Percentiles rank a stretch among this genome's conserved stretches.
These are phyloP conservation scores for Miamiensis avidus DNA, from an alignment of 169 alveolate genomes.

Conservation along the genomic window DNA sequence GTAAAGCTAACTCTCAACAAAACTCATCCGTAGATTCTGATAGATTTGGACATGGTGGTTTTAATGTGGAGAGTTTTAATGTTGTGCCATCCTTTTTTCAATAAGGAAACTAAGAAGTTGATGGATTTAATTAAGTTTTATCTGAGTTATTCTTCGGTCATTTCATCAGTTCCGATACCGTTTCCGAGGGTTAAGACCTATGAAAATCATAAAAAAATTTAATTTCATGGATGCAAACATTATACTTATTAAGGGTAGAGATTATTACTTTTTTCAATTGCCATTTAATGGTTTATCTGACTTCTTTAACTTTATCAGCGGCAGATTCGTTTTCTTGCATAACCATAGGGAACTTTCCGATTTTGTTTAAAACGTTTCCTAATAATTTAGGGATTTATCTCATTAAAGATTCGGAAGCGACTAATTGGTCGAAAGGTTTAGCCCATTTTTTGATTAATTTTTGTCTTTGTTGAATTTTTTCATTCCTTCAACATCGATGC, in stretches of 20 bases:
- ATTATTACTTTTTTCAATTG: conserved; percentile 96
- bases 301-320: conserved; percentile 96
- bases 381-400: conserved; percentile 99
- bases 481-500: conserved; percentile 97
- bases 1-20: not conserved
- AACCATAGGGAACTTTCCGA: conserved; percentile 99
- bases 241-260: too few species aligned
- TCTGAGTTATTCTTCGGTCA: conserved; percentile 98
- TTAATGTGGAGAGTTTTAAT: conserved; percentile 96
- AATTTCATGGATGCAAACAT: too few species aligned
- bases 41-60: conserved; percentile 99
- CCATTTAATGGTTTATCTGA: conserved; percentile 87
- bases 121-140: conserved; percentile 96
- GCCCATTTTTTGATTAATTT: conserved; percentile 96
- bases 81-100: conserved; percentile 99
- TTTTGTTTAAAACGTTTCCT: conserved; percentile 99
- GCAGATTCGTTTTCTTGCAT: conserved; percentile 96
- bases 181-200: conserved; percentile 98
- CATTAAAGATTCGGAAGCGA: conserved; percentile 98
- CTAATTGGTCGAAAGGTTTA: conserved; percentile 72
- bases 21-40: conserved; percentile 93
- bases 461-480: conserved; percentile 99
- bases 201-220: too few species aligned
- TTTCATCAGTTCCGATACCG: conserved; percentile 98
- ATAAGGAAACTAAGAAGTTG: conserved; percentile 98